These are phyloP conservation scores for Cytospora leucostoma DNA, from an alignment of 2,329 filamentous ascomycete species.

Conservation along the genomic window DNA sequence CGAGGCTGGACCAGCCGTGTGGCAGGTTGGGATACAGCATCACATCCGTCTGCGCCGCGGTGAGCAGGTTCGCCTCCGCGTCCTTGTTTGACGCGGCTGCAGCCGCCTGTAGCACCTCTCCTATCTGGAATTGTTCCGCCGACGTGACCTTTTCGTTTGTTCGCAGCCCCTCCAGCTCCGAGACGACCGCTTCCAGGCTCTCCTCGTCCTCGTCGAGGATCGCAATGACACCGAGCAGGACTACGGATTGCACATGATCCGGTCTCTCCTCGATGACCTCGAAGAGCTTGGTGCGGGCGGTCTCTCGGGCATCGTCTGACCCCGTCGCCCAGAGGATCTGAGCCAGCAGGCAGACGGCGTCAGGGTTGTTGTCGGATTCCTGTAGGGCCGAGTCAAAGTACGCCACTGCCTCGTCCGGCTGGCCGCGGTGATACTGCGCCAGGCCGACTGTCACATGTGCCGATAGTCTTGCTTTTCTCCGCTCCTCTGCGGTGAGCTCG, in stretches of 20 bases:
- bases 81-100: constrained; percentile 57
- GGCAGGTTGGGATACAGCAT: constrained; percentile 80
- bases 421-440: constrained; percentile 70
- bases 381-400: constrained; percentile 80
- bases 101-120: constrained; percentile 74
- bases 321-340: constrained; percentile 94
- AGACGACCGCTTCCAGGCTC: constrained; percentile 75
- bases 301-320: constrained; percentile 69
- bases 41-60: constrained; percentile 73
- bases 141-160: constrained; percentile 64
- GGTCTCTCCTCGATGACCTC: constrained; percentile 73
- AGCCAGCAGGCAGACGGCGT: constrained; percentile 83
- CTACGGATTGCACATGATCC: constrained; percentile 75
- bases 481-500: constrained; percentile 64
- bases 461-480: constrained; percentile 74
- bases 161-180: constrained; percentile 73
- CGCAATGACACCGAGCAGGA: constrained; percentile 81
- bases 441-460: constrained; percentile 85
- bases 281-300: constrained; percentile 79
- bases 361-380: constrained; percentile 74
- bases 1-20: constrained; percentile 78
- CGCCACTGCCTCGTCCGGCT: constrained; percentile 68
- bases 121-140: constrained; percentile 67
- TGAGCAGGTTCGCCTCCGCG: constrained; percentile 53
- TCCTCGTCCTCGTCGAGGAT: constrained; percentile 78